phyloP scores from a whole-genome alignment of 2,329 filamentous ascomycete species.

The Penicillium sp. region DNA sequence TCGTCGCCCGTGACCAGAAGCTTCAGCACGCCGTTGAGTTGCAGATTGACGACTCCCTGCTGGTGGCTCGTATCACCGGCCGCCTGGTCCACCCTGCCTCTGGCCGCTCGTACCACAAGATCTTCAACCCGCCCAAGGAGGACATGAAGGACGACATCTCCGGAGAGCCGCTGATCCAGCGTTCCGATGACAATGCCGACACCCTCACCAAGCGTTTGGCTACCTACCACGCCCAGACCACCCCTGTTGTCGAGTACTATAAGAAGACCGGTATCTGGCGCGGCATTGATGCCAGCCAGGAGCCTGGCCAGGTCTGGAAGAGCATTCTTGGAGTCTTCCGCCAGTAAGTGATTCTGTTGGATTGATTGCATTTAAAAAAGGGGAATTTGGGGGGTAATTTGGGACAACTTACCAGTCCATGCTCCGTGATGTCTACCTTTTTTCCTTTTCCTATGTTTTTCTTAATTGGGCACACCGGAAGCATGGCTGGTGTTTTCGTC shows the following conservation, averaged over 20 bases:
- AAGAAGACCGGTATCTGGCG: constrained; percentile 96
- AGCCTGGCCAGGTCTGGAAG: constrained; percentile 93
- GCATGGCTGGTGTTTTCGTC: constrained; percentile 12
- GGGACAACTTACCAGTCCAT: constrained; percentile 9
- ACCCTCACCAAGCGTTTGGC: constrained; percentile 87
- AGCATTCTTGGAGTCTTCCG: constrained; percentile 77
- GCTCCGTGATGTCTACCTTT: constrained; percentile 12
- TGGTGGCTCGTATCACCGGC: constrained; percentile 92
- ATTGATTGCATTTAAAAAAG: constrained; percentile 44
- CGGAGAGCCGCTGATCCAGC: constrained; percentile 90
- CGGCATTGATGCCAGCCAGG: constrained; percentile 87
- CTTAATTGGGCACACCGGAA: constrained; percentile 12
- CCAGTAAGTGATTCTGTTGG: constrained; percentile 32
- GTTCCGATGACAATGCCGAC: constrained; percentile 92
- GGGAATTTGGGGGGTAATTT: constrained; percentile 23
- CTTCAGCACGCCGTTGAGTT: constrained; percentile 94
- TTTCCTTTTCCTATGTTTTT: constrained; percentile 20
- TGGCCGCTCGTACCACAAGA: constrained; percentile 92
- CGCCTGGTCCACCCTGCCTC: constrained; percentile 92
- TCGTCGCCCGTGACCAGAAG: constrained; percentile 64
- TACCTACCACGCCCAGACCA: constrained; percentile 90
- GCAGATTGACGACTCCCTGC: constrained; percentile 86
- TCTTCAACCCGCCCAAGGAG: constrained; percentile 95
- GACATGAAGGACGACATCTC: constrained; percentile 93
- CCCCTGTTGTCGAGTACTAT: constrained; percentile 91